A percentile compares a stretch with the other conserved stretches of the same genome.
These are phyloP conservation scores for Lenwebbia sp. DNA, from an alignment of 345 rosid genomes.

Conservation along the genomic window DNA sequence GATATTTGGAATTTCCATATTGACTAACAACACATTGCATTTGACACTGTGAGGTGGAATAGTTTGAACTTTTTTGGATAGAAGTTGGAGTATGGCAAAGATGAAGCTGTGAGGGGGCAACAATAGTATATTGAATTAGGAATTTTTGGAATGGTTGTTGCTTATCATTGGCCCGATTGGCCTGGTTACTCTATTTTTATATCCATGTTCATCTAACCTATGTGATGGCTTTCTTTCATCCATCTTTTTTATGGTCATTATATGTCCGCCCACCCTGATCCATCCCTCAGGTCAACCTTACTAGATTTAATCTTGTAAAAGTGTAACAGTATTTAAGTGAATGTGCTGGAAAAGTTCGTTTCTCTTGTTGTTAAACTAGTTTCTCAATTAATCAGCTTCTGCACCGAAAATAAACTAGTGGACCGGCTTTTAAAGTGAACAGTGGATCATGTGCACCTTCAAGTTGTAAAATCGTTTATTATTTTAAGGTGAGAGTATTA, in stretches of 20 bases:
- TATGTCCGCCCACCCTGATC: background rate
- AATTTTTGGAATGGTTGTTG: background rate
- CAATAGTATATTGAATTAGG: background rate
- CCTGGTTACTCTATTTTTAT: background rate
- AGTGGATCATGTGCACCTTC: background rate
- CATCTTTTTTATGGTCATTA: background rate
- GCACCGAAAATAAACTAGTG: background rate
- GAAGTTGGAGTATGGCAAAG: background rate
- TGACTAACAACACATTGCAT: background rate
- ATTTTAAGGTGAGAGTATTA: background rate
- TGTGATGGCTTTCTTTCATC: background rate
- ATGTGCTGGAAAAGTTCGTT: background rate
- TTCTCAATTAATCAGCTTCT: background rate
- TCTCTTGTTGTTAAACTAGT: background rate
- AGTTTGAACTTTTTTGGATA: background rate
- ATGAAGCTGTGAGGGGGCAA: background rate
- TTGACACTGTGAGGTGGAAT: background rate
- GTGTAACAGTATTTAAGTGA: background rate
- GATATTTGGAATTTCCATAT: background rate
- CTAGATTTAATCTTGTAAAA: background rate
- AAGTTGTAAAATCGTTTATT: background rate
- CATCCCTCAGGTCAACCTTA: background rate
- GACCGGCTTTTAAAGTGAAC: background rate
- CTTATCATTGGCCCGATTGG: background rate
- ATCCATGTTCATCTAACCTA: background rate